Conservation (phyloP, 1,284 basidiomycete genomes). For the Cutaneotrichosporon cutaneum region DNA sequence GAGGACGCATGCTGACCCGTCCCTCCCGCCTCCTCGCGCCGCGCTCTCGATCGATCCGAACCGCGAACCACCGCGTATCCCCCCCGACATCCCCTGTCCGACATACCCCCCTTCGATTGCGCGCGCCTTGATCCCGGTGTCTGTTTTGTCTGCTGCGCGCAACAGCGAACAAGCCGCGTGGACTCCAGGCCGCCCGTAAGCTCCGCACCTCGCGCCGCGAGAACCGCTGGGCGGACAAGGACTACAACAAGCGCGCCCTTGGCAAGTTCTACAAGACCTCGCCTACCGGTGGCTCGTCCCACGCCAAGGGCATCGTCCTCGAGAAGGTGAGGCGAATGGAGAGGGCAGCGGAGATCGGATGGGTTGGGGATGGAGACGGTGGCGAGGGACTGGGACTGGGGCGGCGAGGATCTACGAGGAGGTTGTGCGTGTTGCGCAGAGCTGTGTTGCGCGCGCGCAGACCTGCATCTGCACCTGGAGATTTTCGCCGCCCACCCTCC, state of each 20-base stretch:
- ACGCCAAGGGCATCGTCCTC: conserved; percentile 99
- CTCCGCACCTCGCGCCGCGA: conserved; percentile 89
- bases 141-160: conserved; percentile 1
- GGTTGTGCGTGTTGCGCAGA: neutral
- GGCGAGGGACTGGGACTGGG: neutral
- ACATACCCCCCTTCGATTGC: no score
- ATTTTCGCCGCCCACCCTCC: neutral
- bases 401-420: neutral
- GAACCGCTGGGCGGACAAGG: conserved; percentile 99
- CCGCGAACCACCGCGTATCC: neutral
- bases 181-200: conserved; percentile 98
- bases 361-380: no score
- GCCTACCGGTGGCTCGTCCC: conserved; percentile 97
- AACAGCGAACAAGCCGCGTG: conserved; percentile 92
- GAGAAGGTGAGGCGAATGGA: conserved; percentile 68
- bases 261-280: conserved; percentile 99
- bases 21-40: neutral
- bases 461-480: neutral
- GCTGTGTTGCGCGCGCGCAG: neutral
- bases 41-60: neutral
- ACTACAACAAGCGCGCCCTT: conserved; percentile 99
- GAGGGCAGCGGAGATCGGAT: neutral
- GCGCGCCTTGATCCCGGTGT: no score
- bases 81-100: conserved; percentile 1
- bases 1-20: conserved; percentile 16